Conservation (phyloP, 306 rosid genomes). For the Glycyrrhiza uralensis region DNA sequence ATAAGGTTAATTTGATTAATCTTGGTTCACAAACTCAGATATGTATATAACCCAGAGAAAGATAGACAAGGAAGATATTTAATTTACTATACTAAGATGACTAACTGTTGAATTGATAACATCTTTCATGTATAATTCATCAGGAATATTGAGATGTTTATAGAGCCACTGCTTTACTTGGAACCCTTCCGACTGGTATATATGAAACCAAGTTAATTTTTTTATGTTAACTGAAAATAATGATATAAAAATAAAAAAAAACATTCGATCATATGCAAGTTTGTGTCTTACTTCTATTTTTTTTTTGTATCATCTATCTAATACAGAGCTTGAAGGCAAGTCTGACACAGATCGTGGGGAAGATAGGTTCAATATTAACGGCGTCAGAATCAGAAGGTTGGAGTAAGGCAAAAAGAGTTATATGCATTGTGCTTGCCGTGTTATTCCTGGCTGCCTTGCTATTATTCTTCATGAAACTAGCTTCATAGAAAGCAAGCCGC, state of each 20-base stretch:
- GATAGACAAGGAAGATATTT: not conserved
- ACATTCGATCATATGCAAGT: not conserved
- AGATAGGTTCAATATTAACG: slow-evolving; percentile 7
- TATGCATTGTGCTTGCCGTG: slow-evolving; percentile 16
- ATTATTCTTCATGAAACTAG: slow-evolving; percentile 24
- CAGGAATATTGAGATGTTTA: slow-evolving; percentile 65
- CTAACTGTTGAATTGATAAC: not conserved
- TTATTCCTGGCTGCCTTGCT: slow-evolving; percentile 23
- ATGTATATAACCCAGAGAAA: not conserved
- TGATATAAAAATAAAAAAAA: not conserved
- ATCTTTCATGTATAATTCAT: slow-evolving; percentile 23
- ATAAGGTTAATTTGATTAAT: slow-evolving; percentile 50
- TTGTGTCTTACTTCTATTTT: not conserved
- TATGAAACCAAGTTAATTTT: not conserved
- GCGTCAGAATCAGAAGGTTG: slow-evolving; percentile 21
- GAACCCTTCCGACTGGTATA: slow-evolving; percentile 58
- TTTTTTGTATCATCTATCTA: not conserved
- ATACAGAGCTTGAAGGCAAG: slow-evolving; percentile 41
- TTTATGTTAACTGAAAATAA: not conserved
- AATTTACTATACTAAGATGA: not conserved
- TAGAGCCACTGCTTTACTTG: slow-evolving; percentile 49
- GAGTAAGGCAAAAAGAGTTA: slow-evolving; percentile 6
- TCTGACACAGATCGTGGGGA: slow-evolving; percentile 11
- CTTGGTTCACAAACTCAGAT: not conserved
- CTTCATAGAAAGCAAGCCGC: not conserved